Percentiles rank a stretch among this genome's conserved stretches.
phyloP scores from a whole-genome alignment of 164 flowering plant genomes.

The Berberis thunbergii region DNA sequence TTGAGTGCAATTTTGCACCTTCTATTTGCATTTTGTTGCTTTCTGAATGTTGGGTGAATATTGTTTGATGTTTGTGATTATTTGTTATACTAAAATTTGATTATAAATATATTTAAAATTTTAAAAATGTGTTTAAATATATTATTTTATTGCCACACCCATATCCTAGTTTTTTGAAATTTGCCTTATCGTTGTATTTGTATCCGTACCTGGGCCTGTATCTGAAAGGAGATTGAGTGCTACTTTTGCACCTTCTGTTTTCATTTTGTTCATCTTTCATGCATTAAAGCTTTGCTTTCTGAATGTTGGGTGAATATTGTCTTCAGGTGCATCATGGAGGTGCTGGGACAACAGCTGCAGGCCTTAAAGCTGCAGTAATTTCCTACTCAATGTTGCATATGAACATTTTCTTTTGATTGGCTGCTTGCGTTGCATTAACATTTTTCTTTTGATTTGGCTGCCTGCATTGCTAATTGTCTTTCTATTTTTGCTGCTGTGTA shows the following conservation, averaged over 20 bases:
- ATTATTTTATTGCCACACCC: too few relatives aligned
- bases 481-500: slow-evolving; percentile 14
- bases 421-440: neutral
- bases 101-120: too few relatives aligned
- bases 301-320: neutral
- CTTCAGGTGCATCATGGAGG: slow-evolving; percentile 97
- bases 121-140: too few relatives aligned
- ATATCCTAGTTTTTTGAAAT: too few relatives aligned
- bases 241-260: too few relatives aligned
- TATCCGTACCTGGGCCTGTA: too few relatives aligned
- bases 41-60: neutral
- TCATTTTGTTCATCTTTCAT: neutral
- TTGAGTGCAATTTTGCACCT: too few relatives aligned
- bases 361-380: slow-evolving; percentile 87
- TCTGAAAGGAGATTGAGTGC: too few relatives aligned
- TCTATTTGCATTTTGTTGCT: neutral
- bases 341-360: slow-evolving; percentile 98
- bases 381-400: neutral
- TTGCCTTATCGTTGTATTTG: too few relatives aligned
- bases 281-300: neutral
- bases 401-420: neutral
- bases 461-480: neutral
- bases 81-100: too few relatives aligned
- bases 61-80: neutral
- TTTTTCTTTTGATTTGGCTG: neutral